Percentiles rank a stretch among this genome's conserved stretches.
Evolutionary conservation across 2,329 filamentous ascomycete genomes (phyloP).

Genomic region (Coleophoma eucalyptorum): DNA sequence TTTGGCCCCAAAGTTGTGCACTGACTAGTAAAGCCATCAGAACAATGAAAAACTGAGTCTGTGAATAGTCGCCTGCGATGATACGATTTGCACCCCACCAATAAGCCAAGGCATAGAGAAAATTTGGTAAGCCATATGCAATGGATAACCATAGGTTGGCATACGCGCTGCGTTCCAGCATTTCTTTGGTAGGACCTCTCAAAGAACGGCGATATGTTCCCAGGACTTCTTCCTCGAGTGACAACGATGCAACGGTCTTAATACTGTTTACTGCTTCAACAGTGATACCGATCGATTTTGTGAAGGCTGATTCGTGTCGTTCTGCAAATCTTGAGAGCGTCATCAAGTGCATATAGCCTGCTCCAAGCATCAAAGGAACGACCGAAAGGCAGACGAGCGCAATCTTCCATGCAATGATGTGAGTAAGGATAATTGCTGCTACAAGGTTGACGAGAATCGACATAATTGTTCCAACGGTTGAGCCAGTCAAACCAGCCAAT

Average conservation of each 20-base stretch:
- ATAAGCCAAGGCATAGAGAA: slow-evolving; percentile 72
- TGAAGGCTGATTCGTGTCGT: slow-evolving; percentile 48
- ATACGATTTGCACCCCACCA: slow-evolving; percentile 78
- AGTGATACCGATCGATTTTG: slow-evolving; percentile 58
- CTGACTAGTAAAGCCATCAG: slow-evolving; percentile 68
- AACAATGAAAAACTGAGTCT: slow-evolving; percentile 72
- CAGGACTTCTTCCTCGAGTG: slow-evolving; percentile 41
- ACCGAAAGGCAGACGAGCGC: slow-evolving; percentile 67
- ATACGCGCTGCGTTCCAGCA: not conserved
- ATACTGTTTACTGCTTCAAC: slow-evolving; percentile 67
- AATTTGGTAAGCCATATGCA: slow-evolving; percentile 47
- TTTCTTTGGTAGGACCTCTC: slow-evolving; percentile 31
- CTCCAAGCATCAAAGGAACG: slow-evolving; percentile 64
- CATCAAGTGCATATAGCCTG: slow-evolving; percentile 65
- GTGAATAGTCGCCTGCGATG: slow-evolving; percentile 57
- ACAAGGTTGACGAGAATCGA: slow-evolving; percentile 66
- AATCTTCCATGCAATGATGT: slow-evolving; percentile 73
- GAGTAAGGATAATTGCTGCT: slow-evolving; percentile 63
- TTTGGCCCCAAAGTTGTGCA: slow-evolving; percentile 69
- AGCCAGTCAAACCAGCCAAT: slow-evolving; percentile 65
- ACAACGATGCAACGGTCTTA: slow-evolving; percentile 56
- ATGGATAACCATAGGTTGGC: not conserved
- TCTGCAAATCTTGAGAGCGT: slow-evolving; percentile 59
- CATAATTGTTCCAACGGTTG: slow-evolving; percentile 66
- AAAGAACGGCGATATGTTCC: slow-evolving; percentile 59